Conservation (phyloP, 2,329 filamentous ascomycete genomes). For the Sporothrix globosa region DNA sequence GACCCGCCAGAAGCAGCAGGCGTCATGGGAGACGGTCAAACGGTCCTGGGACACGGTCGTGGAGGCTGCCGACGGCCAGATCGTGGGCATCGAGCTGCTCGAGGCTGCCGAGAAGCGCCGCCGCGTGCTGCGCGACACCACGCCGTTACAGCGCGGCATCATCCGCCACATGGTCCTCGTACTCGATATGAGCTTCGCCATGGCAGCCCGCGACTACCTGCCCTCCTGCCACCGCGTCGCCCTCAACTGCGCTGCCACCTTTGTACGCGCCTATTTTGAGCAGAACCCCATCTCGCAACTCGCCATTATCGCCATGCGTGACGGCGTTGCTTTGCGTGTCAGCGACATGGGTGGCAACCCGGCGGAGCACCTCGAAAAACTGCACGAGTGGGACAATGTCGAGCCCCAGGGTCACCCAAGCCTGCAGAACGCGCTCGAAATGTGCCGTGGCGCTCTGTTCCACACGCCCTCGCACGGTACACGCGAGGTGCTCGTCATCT, state of each 20-base stretch:
- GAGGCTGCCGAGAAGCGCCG: conserved; percentile 81
- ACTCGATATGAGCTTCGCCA: conserved; percentile 88
- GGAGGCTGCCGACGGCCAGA: conserved; percentile 77
- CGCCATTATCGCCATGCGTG: conserved; percentile 88
- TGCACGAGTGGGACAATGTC: conserved; percentile 67
- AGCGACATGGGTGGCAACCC: conserved; percentile 92
- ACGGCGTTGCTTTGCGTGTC: conserved; percentile 82
- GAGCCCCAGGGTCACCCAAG: conserved; percentile 76
- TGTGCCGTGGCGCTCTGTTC: conserved; percentile 89
- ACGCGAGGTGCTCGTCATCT: conserved; percentile 86
- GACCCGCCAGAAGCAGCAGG: conserved; percentile 44
- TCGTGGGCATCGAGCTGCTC: conserved; percentile 73
- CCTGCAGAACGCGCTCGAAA: conserved; percentile 92
- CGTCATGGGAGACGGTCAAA: conserved; percentile 69
- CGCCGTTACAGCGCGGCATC: conserved; percentile 91
- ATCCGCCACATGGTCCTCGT: conserved; percentile 94
- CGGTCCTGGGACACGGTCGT: conserved; percentile 73
- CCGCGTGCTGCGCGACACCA: conserved; percentile 88
- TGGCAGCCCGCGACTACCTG: conserved; percentile 92
- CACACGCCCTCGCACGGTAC: conserved; percentile 93
- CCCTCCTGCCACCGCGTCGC: conserved; percentile 84
- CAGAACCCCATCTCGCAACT: conserved; percentile 98
- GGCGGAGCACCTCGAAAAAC: conserved; percentile 77
- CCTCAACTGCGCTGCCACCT: conserved; percentile 80
- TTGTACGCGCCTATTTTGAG: conserved; percentile 94